Conservation (phyloP, 495 filamentous ascomycete species). For the Penicillium alfredii region DNA sequence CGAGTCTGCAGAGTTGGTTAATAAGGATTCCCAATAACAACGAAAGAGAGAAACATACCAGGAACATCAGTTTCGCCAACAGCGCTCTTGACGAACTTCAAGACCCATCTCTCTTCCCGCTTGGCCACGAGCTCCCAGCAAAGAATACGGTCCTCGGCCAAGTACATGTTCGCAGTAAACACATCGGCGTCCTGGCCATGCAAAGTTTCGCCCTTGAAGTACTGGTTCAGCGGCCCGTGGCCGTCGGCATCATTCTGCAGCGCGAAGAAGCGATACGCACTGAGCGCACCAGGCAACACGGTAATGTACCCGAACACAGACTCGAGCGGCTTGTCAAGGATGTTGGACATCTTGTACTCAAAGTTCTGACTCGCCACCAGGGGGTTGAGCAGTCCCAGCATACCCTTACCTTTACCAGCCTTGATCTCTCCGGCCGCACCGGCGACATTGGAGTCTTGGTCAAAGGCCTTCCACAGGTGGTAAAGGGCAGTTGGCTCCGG, state of each 20-base stretch:
- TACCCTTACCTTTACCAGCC: conserved; percentile 83
- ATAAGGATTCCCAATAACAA: too few relatives aligned
- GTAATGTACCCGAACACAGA: conserved; percentile 98
- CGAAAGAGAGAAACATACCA: too few relatives aligned
- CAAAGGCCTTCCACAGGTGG: conserved; percentile 98
- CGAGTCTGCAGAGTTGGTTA: too few relatives aligned
- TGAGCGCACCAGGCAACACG: conserved; percentile 88
- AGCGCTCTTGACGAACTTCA: conserved; percentile 95
- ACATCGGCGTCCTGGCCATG: conserved; percentile 97
- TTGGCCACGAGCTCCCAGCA: conserved; percentile 99
- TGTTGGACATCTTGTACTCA: conserved; percentile 99
- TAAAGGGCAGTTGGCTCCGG: conserved; percentile 85
- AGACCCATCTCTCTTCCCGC: conserved; percentile 86
- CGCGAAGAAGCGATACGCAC: conserved; percentile 93
- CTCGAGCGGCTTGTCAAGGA: conserved; percentile 95
- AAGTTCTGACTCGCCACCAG: conserved; percentile 97
- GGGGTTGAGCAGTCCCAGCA: conserved; percentile 82
- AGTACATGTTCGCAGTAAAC: conserved; percentile 99
- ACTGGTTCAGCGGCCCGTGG: conserved; percentile 92
- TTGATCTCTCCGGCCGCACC: conserved; percentile 97
- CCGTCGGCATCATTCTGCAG: conserved; percentile 95
- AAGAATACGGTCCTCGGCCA: conserved; percentile 96
- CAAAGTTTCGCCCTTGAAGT: conserved; percentile 98
- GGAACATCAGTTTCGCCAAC: conserved; percentile 97
- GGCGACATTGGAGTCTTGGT: conserved; percentile 92